Evolutionary conservation across 306 rosid genomes (phyloP).

Genomic region (Pyrus pyrifolia): DNA sequence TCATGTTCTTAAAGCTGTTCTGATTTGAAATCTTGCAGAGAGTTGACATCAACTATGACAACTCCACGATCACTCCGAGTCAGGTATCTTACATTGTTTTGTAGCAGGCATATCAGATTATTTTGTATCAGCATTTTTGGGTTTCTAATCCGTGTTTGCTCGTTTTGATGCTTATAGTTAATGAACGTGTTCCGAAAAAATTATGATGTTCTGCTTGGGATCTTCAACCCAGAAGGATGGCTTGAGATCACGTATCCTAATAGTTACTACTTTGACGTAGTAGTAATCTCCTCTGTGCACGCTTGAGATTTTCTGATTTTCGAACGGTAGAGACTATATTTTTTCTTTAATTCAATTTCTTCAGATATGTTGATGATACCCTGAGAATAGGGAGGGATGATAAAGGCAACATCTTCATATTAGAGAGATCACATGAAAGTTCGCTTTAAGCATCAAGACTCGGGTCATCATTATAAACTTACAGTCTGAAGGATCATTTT

Average conservation of each 20-base stretch:
- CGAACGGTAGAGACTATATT: neutral
- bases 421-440: neutral
- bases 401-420: slow-evolving; percentile 65
- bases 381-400: slow-evolving; percentile 84
- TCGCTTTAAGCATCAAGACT: neutral
- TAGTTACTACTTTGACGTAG: neutral
- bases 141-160: neutral
- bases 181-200: slow-evolving; percentile 73
- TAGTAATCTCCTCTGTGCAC: too few relatives aligned
- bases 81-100: slow-evolving; percentile 38
- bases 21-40: slow-evolving; percentile 40
- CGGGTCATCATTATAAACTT: neutral
- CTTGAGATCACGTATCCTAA: slow-evolving; percentile 88
- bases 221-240: slow-evolving; percentile 96
- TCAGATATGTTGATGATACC: slow-evolving; percentile 67
- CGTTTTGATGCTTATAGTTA: slow-evolving; percentile 37
- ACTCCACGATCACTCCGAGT: slow-evolving; percentile 59
- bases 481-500: neutral
- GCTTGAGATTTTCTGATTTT: neutral
- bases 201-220: slow-evolving; percentile 60
- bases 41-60: slow-evolving; percentile 58
- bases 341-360: slow-evolving; percentile 26
- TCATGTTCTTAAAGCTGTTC: neutral
- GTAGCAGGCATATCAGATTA: neutral
- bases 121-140: neutral